A percentile compares a stretch with the other conserved stretches of the same genome.
phyloP scores from a whole-genome alignment of 1,284 basidiomycete genomes.

The Xerocomus amazonicus region DNA sequence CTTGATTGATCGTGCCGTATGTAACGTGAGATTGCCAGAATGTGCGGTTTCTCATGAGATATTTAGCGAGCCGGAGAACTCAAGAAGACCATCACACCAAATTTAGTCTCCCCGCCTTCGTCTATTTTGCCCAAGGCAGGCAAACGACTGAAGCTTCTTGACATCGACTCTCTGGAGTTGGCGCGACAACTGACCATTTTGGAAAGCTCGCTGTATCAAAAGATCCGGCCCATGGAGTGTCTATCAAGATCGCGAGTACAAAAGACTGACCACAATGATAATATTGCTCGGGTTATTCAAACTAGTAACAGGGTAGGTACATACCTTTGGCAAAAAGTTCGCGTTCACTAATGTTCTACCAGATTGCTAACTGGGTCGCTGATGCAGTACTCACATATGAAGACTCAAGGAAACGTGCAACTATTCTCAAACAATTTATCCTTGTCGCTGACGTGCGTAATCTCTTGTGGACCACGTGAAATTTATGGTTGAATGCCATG shows the following conservation, averaged over 20 bases:
- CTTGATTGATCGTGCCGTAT: conserved; percentile 73
- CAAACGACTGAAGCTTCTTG: conserved; percentile 80
- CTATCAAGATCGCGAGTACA: conserved; percentile 77
- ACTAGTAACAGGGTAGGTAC: conserved; percentile 82
- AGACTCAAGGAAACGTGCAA: conserved; percentile 82
- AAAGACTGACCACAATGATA: conserved; percentile 70
- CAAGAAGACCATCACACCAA: conserved; percentile 49
- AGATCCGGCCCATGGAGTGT: conserved; percentile 90
- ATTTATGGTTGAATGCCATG: not conserved
- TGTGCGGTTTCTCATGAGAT: conserved; percentile 19
- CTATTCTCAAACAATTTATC: conserved; percentile 89
- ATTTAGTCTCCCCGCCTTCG: conserved; percentile 57
- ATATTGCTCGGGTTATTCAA: conserved; percentile 88
- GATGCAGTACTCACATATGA: conserved; percentile 84
- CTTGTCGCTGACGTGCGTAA: conserved; percentile 83
- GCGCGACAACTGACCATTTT: conserved; percentile 93
- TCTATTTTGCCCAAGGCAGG: conserved; percentile 73
- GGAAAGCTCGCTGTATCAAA: conserved; percentile 86
- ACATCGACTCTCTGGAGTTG: conserved; percentile 88
- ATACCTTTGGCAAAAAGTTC: not conserved
- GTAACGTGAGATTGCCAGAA: conserved; percentile 32
- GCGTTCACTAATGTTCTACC: conserved; percentile 6
- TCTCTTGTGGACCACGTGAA: not conserved
- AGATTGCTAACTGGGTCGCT: conserved; percentile 95
- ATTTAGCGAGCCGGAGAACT: conserved; percentile 54